These are phyloP conservation scores for Nepenthes mirabilis DNA, from an alignment of 148 eudicot genomes.

Conservation along the genomic window DNA sequence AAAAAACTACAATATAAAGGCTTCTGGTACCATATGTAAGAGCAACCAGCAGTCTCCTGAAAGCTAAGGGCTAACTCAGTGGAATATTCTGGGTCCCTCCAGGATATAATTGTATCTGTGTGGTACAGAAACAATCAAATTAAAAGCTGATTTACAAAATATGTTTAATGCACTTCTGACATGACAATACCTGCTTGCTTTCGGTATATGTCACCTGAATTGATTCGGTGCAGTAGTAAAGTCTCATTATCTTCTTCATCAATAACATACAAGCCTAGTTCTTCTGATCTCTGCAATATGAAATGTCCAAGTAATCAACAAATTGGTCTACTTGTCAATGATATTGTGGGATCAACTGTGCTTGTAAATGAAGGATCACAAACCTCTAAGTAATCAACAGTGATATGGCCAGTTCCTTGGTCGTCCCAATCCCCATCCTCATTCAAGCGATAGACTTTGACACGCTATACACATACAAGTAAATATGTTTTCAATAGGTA, in stretches of 20 bases:
- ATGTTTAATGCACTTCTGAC: not conserved
- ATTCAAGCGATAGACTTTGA: constrained; percentile 73
- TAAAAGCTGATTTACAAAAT: not conserved
- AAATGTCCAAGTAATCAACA: not conserved
- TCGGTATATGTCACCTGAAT: constrained; percentile 71
- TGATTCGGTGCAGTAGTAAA: constrained; percentile 65
- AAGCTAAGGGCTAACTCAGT: constrained; percentile 94
- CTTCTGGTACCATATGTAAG: constrained; percentile 62
- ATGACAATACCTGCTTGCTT: constrained; percentile 80
- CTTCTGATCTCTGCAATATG: constrained; percentile 67
- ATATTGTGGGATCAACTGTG: too few relatives aligned
- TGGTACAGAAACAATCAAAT: not conserved
- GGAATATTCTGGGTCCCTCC: constrained; percentile 90
- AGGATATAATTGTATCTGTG: constrained; percentile 90
- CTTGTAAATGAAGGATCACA: constrained; percentile 6
- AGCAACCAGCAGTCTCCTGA: constrained; percentile 84
- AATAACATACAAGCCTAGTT: constrained; percentile 62
- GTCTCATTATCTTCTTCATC: constrained; percentile 91
- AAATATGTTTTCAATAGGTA: constrained; percentile 1
- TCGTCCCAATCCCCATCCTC: constrained; percentile 99
- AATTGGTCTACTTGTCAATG: not conserved
- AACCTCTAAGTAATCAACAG: constrained; percentile 92
- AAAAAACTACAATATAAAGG: not conserved
- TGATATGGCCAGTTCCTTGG: constrained; percentile 93
- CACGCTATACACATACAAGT: constrained; percentile 39